Evolutionary conservation across 805 yeast genomes (phyloP).

Genomic region (Candida pseudofarinosa): DNA sequence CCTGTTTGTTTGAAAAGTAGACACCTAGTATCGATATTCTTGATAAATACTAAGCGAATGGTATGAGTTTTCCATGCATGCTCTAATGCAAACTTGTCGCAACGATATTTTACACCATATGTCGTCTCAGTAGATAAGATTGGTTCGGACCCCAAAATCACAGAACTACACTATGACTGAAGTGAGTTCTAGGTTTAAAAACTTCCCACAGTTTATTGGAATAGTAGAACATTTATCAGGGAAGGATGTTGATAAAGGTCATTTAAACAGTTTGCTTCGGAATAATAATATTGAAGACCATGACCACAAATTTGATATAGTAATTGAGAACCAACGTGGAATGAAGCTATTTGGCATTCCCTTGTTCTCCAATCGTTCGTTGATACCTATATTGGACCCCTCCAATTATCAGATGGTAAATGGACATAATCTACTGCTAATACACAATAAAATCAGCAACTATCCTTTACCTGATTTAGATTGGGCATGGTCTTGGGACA

Average conservation of each 20-base stretch:
- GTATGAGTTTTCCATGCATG: too few relatives aligned
- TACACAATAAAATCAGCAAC: slow-evolving; percentile 24
- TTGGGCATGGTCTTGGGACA: slow-evolving; percentile 67
- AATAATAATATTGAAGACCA: slow-evolving; percentile 2
- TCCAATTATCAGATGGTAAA: slow-evolving; percentile 43
- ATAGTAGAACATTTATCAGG: slow-evolving; percentile 3
- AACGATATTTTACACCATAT: too few relatives aligned
- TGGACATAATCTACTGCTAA: slow-evolving; percentile 32
- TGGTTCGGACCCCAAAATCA: too few relatives aligned
- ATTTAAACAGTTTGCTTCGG: neutral
- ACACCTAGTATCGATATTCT: too few relatives aligned
- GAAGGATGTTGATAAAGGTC: neutral
- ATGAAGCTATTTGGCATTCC: slow-evolving; percentile 50
- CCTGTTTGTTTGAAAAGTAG: neutral
- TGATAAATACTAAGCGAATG: too few relatives aligned
- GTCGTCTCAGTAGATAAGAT: too few relatives aligned
- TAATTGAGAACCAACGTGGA: slow-evolving; percentile 55
- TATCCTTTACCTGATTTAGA: slow-evolving; percentile 53
- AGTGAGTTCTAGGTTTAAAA: neutral
- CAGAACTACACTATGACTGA: neutral
- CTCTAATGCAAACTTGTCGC: too few relatives aligned
- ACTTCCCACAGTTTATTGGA: slow-evolving; percentile 7
- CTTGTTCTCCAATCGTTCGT: slow-evolving; percentile 41
- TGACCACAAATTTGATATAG: slow-evolving; percentile 30
- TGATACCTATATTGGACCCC: slow-evolving; percentile 49